Base-by-base conservation (phyloP, 1,284 basidiomycete genomes). In the Pyrrhoderma lamaoense region DNA sequence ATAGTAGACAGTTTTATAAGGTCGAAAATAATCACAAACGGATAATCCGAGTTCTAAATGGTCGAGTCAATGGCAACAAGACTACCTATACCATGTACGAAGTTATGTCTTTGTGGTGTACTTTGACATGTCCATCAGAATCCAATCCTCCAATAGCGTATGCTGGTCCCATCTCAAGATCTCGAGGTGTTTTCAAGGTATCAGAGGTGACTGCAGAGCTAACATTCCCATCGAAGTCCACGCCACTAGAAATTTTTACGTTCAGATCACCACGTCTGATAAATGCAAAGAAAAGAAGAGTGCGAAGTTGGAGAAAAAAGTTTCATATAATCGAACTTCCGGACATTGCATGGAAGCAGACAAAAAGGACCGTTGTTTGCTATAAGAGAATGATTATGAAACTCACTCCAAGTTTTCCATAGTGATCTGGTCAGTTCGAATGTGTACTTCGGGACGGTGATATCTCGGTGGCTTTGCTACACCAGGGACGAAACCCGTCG, bases 391-490 rank as follows among this genome's bases (percentile, higher is more conserved):
- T 5, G 21, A 40, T 4, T 22, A 16, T 22, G 38, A 7, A 8
- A 43, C 52, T 47, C 21, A 54, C 49, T 27, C 18, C 58, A 68
- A 57, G 14, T 72, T 70, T 35, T 67, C 60, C 63, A 70, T 67
- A 27, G 77, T 77, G 53, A 80, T 75, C 53, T 77, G 75, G 61
- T 80, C 77, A 16, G 78, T 80, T 9, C 75, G 78, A 44, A 82
- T 75, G 47, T 72, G 72, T 37, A 82, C 72, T 65, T 80, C 76
- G 13, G 72, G 76, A 35, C 73, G 70, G 16, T 56, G 56, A 48
- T 47, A 54, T 13, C 58, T 56, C 9, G 51, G 44, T 34, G 42
- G 51, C 56, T 54, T 60, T 22, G 38, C 38, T 38, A 49, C 52
- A 13, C 16, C 38, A 8, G 38, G n/a, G 8, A 40, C 38, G 14